Evolutionary conservation across 148 eudicot genomes (phyloP).

Genomic region (Rhododendron williamsianum): DNA sequence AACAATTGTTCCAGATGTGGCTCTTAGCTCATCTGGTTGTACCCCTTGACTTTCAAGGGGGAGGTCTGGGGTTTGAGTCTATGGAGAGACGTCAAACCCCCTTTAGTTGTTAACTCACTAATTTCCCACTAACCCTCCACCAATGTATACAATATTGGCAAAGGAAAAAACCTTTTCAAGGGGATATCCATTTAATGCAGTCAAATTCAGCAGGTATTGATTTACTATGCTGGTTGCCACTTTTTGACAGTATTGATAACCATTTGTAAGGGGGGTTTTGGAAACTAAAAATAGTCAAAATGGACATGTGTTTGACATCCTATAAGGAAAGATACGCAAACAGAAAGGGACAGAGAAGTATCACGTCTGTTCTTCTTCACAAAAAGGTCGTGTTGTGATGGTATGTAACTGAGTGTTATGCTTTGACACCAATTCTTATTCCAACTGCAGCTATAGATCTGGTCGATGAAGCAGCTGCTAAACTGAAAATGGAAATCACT

Average conservation of each 20-base stretch:
- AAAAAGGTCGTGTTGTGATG: not conserved
- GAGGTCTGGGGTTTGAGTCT: not conserved
- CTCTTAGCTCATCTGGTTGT: not conserved
- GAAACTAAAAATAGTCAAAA: not conserved
- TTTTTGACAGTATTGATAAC: not conserved
- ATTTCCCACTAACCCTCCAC: not conserved
- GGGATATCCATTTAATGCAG: not conserved
- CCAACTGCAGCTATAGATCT: conserved; percentile 65
- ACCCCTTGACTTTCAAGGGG: not conserved
- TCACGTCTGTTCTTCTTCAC: not conserved
- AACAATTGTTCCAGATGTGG: not conserved
- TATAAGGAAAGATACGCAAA: not conserved
- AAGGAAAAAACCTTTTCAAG: too few species aligned
- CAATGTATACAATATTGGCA: too few species aligned
- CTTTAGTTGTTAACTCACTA: not conserved
- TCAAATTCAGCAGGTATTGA: not conserved
- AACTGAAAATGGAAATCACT: conserved; percentile 96
- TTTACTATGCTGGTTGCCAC: not conserved
- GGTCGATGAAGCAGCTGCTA: conserved; percentile 95
- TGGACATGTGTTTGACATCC: not conserved
- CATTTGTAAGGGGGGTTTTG: not conserved
- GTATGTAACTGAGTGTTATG: not conserved
- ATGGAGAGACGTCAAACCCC: not conserved
- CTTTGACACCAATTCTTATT: not conserved
- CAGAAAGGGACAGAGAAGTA: not conserved